Conservation (phyloP, 257 asterid genomes). For the Gynochthodes officinalis region DNA sequence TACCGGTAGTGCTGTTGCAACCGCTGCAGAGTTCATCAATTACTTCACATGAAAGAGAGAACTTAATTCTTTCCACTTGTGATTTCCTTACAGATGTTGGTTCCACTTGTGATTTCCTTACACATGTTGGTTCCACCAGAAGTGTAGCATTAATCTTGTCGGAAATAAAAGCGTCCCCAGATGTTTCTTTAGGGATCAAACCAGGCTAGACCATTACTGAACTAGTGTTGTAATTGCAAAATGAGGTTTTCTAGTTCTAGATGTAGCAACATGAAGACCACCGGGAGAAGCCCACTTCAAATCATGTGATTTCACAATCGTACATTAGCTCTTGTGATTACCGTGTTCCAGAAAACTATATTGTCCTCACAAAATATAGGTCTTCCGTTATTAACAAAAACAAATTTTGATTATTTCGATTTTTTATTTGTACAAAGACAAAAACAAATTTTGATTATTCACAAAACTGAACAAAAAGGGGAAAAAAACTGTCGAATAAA, state of each 20-base stretch:
- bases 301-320: not conserved
- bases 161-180: not conserved
- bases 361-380: too few relatives aligned
- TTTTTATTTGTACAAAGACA: too few relatives aligned
- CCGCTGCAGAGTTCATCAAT: constrained; percentile 69
- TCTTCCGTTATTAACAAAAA: too few relatives aligned
- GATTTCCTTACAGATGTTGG: not conserved
- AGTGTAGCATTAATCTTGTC: not conserved
- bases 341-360: too few relatives aligned
- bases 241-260: too few relatives aligned
- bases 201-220: not conserved
- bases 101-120: not conserved
- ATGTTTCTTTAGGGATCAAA: not conserved
- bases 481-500: too few relatives aligned
- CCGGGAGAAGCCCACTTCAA: not conserved
- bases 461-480: too few relatives aligned
- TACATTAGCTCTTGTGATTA: not conserved
- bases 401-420: too few relatives aligned
- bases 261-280: not conserved
- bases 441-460: not conserved
- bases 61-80: not conserved
- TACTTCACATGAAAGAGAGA: constrained; percentile 37
- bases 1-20: constrained; percentile 74
- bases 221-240: too few relatives aligned
- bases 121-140: not conserved